These are phyloP conservation scores for sorghum (Sorghum bicolor) DNA, from an alignment of 176 grass and related monocot genomes.

Conservation along the genomic window DNA sequence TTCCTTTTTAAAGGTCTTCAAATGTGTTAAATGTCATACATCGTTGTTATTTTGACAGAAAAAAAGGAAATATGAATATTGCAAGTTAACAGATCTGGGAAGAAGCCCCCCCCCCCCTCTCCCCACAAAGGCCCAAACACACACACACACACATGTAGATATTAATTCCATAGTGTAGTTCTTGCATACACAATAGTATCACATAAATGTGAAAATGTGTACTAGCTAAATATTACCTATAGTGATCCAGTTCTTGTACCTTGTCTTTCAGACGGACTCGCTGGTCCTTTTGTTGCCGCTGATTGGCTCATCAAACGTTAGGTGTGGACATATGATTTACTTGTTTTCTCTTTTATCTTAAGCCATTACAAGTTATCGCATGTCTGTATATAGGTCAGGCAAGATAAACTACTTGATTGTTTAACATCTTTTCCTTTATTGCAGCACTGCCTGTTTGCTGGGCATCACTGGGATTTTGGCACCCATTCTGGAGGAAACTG, in stretches of 20 bases:
- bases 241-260: slow-evolving; percentile 26
- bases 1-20: neutral
- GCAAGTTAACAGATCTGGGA: neutral
- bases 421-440: slow-evolving; percentile 5
- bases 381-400: neutral
- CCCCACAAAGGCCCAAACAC: too few relatives aligned
- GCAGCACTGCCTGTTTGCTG: slow-evolving; percentile 78
- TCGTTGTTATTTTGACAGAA: neutral
- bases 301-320: slow-evolving; percentile 79
- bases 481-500: slow-evolving; percentile 88
- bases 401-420: slow-evolving; percentile 24
- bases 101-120: too few relatives aligned
- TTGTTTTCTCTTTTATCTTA: neutral
- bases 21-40: neutral
- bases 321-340: slow-evolving; percentile 35
- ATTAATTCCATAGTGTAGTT: neutral
- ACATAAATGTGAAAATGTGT: neutral
- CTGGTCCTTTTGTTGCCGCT: slow-evolving; percentile 70
- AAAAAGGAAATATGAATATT: neutral
- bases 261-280: slow-evolving; percentile 78
- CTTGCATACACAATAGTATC: neutral
- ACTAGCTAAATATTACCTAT: neutral
- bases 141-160: too few relatives aligned
- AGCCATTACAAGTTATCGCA: slow-evolving; percentile 12
- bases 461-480: slow-evolving; percentile 85